Evolutionary conservation across 257 asterid species (phyloP).

Genomic region (Przewalskia tangutica): DNA sequence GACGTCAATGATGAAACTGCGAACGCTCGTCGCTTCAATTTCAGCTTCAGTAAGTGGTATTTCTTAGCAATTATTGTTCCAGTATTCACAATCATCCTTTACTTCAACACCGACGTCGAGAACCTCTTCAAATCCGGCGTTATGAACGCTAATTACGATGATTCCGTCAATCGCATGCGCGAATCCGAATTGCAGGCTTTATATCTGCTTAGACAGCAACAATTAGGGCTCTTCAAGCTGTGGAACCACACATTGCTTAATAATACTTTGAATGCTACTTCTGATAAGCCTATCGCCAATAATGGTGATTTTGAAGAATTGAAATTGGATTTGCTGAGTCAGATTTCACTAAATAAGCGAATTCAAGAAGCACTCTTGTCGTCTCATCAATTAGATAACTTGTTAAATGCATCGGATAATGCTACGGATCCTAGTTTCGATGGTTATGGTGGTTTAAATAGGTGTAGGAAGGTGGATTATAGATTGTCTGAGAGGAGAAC

Average conservation of each 20-base stretch:
- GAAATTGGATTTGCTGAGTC: constrained; percentile 46
- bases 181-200: constrained; percentile 71
- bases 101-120: constrained; percentile 48
- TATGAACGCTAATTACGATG: constrained; percentile 18
- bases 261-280: constrained; percentile 5
- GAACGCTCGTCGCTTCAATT: constrained; percentile 20
- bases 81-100: constrained; percentile 40
- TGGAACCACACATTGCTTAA: constrained; percentile 43
- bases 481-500: constrained; percentile 52
- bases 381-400: constrained; percentile 38
- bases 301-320: constrained; percentile 25
- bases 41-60: constrained; percentile 48
- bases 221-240: constrained; percentile 57
- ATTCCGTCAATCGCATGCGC: constrained; percentile 52
- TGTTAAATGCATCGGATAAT: constrained; percentile 28
- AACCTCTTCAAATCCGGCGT: constrained; percentile 40
- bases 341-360: constrained; percentile 62
- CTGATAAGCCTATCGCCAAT: constrained; percentile 1
- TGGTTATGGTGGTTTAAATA: constrained; percentile 24
- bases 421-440: constrained; percentile 29
- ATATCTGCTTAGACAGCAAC: constrained; percentile 69
- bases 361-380: constrained; percentile 66
- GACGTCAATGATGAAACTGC: not conserved
- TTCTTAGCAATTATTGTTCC: constrained; percentile 48
- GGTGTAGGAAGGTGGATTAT: constrained; percentile 64